Evolutionary conservation across 805 yeast genomes (phyloP).

Genomic region (Maudiozyma barnettii): DNA sequence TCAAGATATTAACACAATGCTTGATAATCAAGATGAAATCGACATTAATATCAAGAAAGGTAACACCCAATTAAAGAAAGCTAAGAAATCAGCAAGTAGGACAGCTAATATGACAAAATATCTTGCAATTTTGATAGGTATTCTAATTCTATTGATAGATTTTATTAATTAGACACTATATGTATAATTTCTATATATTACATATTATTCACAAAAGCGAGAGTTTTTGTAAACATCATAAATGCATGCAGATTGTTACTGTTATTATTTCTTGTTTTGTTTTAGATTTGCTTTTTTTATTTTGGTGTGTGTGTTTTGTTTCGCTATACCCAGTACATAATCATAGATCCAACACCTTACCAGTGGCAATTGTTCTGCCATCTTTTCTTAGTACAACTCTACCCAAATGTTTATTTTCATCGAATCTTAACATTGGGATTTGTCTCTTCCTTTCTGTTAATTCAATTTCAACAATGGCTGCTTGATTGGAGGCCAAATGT

Average conservation of each 20-base stretch:
- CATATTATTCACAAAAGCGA: neutral
- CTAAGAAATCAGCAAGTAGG: slow-evolving; percentile 54
- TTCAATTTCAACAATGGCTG: slow-evolving; percentile 94
- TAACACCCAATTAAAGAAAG: slow-evolving; percentile 57
- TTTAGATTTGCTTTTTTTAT: neutral
- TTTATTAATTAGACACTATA: slow-evolving; percentile 29
- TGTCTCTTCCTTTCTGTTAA: slow-evolving; percentile 90
- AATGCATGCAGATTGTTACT: too few species aligned
- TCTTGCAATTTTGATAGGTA: slow-evolving; percentile 46
- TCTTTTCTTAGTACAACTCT: slow-evolving; percentile 96
- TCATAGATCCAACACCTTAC: slow-evolving; percentile 65
- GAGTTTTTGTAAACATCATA: too few species aligned
- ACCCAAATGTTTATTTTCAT: slow-evolving; percentile 85
- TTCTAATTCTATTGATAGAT: slow-evolving; percentile 48
- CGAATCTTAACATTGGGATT: slow-evolving; percentile 80
- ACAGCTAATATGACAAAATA: slow-evolving; percentile 50
- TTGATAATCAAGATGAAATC: slow-evolving; percentile 60
- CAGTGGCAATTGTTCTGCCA: slow-evolving; percentile 95
- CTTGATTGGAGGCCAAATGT: slow-evolving; percentile 87
- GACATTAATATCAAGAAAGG: slow-evolving; percentile 60
- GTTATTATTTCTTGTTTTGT: too few species aligned
- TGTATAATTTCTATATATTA: neutral
- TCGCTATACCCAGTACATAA: neutral
- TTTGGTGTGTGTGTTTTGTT: too few species aligned
- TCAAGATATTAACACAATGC: slow-evolving; percentile 51